Evolutionary conservation across 1,284 basidiomycete species (phyloP), one percentile per base, ranked within the genome.

Genomic region (Ganoderma sinense): DNA sequence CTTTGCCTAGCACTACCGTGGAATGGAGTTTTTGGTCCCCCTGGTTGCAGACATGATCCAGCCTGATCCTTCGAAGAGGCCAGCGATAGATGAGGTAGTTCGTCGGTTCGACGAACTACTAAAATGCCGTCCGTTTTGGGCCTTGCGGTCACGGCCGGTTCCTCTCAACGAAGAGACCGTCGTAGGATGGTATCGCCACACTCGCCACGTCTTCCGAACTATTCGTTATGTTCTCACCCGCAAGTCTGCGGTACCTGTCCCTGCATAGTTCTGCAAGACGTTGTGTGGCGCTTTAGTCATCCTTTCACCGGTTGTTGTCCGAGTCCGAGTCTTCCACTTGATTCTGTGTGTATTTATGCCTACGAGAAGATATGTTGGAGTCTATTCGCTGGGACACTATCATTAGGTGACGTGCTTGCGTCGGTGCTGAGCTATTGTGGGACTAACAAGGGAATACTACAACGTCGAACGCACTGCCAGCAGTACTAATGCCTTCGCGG

Each of bases 1-100:
- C 31, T 48, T 61, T 2, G 20, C 64, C 18, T 5, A 66, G 67
- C 7, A 6, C 6, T 69, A 51, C 7, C 29, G 26, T 18, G 68
- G 70, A 0, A n/a, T 74, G 18, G 71, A 71, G 10, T 72, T 74
- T 67, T 64, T 73, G 40, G 5, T 23, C 8, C 43, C 64, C 6
- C 64, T 75, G 0, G 67, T 75, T 1, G 14, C 62, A 20, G 71
- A 74, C 63, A 76, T 75, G 74, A 55, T 71, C 4, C 70, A 73
- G 26, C 26, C 39, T 13, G 72, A 76, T 16, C 74, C 74, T 1
- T 62, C 64, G 29, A 68, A 70, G 56, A 67, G 74, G 0, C 72
- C 74, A 14, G 69, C 68, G 4, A 76, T 74, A 5, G 60, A 66
- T 11, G 72, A 73, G 8, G 73, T 73, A n/a, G 67, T 69, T 1